Percentiles rank a stretch among this genome's conserved stretches.
phyloP scores from a whole-genome alignment of 176 grass and related monocot genomes.

The Eleusine indica region DNA sequence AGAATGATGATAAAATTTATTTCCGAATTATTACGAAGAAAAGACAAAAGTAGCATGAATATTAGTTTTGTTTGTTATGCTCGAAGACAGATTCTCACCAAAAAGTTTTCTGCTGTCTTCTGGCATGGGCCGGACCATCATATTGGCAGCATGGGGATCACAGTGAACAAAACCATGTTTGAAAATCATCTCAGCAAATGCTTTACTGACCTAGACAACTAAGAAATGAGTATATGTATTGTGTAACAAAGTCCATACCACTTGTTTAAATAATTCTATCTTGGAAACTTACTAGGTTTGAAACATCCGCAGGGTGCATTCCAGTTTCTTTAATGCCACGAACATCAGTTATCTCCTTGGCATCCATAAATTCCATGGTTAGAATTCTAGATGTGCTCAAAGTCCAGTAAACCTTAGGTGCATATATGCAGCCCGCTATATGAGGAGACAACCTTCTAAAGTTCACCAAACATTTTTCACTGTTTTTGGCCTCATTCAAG shows the following conservation, averaged over 20 bases:
- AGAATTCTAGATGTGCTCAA: conserved; percentile 82
- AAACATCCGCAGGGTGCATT: conserved; percentile 77
- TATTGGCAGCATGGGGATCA: conserved; percentile 97
- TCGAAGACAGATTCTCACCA: conserved; percentile 49
- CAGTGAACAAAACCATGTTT: conserved; percentile 99
- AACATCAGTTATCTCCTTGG: conserved; percentile 91
- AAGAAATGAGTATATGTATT: conserved; percentile 19
- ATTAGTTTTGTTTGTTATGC: conserved; percentile 8
- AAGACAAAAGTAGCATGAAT: neutral
- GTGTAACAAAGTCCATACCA: neutral
- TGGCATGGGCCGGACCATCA: conserved; percentile 88
- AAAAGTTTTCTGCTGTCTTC: conserved; percentile 55
- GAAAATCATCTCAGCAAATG: conserved; percentile 98
- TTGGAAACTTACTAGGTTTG: conserved; percentile 74
- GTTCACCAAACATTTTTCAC: conserved; percentile 80
- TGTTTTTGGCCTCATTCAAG: conserved; percentile 84
- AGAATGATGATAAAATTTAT: neutral
- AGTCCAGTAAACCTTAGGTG: conserved; percentile 88
- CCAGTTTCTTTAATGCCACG: conserved; percentile 68
- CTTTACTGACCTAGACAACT: conserved; percentile 66
- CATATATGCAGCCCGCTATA: conserved; percentile 74
- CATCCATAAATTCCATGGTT: conserved; percentile 97
- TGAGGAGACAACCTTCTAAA: conserved; percentile 86
- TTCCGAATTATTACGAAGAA: neutral
- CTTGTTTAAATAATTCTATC: conserved; percentile 6